phyloP scores from a whole-genome alignment of 345 rosid species.

The Citropsis articulata region DNA sequence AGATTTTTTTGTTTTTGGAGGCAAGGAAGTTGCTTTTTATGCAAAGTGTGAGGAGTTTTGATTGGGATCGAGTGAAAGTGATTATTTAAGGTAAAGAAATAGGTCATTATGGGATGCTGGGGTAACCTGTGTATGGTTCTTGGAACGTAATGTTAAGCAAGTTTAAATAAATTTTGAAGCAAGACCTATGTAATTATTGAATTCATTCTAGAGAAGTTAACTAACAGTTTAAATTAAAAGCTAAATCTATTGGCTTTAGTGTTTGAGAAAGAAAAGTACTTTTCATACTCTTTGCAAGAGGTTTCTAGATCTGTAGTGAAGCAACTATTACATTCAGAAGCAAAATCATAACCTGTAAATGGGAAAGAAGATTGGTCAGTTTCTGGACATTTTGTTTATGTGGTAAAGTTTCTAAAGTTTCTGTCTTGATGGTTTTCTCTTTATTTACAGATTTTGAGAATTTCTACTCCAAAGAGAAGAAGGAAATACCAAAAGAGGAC shows the following conservation, averaged over 20 bases:
- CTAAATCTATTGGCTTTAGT: neutral
- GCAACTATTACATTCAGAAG: neutral
- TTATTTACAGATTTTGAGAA: conserved; percentile 75
- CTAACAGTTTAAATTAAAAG: neutral
- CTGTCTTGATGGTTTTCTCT: neutral
- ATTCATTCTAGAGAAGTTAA: neutral
- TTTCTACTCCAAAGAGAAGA: conserved; percentile 75
- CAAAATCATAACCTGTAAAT: neutral
- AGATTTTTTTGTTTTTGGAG: neutral
- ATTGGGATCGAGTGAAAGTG: neutral
- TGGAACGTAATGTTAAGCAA: neutral
- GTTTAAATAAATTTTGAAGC: neutral
- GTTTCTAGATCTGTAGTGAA: neutral
- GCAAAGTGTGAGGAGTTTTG: neutral
- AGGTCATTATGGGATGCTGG: neutral
- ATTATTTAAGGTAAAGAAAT: neutral
- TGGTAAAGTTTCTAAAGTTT: neutral
- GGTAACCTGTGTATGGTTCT: neutral
- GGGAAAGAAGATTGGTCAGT: neutral
- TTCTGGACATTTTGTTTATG: neutral
- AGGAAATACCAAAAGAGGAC: conserved; percentile 71
- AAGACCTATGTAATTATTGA: neutral
- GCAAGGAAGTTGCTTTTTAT: neutral
- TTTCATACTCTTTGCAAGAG: neutral
- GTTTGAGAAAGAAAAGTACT: neutral